Percentiles rank a stretch among this genome's conserved stretches.
Evolutionary conservation across 2,329 filamentous ascomycete species (phyloP).

Genomic region (Colletotrichum euphorbiae): DNA sequence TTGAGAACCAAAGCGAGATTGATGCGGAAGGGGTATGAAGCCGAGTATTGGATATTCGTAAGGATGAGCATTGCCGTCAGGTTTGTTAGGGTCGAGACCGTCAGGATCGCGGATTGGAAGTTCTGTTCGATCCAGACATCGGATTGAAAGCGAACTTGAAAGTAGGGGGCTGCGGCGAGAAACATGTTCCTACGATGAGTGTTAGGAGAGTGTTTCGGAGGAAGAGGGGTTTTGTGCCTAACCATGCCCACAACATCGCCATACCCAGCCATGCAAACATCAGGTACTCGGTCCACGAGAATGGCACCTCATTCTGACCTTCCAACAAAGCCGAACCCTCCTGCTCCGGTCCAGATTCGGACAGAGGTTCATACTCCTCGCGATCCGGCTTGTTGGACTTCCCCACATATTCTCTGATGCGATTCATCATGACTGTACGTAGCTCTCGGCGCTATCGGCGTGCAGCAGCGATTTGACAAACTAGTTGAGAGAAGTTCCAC

Average conservation of each 20-base stretch:
- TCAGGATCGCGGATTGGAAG: conserved; percentile 91
- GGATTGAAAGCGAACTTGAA: conserved; percentile 81
- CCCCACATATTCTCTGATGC: conserved; percentile 34
- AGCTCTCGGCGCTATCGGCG: neutral
- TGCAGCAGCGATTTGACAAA: too few relatives aligned
- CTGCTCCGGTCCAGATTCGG: conserved; percentile 43
- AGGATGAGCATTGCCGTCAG: conserved; percentile 81
- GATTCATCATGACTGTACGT: conserved; percentile 29
- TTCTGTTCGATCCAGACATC: conserved; percentile 79
- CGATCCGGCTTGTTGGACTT: conserved; percentile 31
- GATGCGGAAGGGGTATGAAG: conserved; percentile 91
- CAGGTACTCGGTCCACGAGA: conserved; percentile 88
- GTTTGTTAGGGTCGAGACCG: conserved; percentile 87
- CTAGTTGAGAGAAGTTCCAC: too few relatives aligned
- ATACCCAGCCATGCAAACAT: conserved; percentile 89
- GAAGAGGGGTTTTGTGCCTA: conserved; percentile 47
- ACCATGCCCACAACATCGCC: conserved; percentile 99
- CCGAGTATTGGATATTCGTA: conserved; percentile 81
- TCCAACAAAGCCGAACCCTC: conserved; percentile 46
- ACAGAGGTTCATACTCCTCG: conserved; percentile 44
- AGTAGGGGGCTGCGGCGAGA: conserved; percentile 93
- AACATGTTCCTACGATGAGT: conserved; percentile 87
- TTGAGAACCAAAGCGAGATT: conserved; percentile 81
- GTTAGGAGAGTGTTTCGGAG: neutral
- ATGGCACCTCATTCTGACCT: conserved; percentile 60